Evolutionary conservation across 805 yeast genomes (phyloP).

Genomic region (Scheffersomyces lignosus): DNA sequence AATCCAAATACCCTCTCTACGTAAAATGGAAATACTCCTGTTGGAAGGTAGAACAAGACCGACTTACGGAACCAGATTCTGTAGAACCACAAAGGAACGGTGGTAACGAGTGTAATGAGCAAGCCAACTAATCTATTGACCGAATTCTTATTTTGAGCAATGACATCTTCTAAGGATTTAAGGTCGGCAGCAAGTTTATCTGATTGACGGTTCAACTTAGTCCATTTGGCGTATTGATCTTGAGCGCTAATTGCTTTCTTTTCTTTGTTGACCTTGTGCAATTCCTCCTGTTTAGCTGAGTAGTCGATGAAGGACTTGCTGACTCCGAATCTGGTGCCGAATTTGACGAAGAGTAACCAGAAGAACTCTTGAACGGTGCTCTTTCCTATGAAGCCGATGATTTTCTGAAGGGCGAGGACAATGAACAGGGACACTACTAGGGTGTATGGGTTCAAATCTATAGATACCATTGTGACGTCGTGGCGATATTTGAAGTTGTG

Average conservation of each 20-base stretch:
- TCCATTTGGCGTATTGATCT: constrained; percentile 95
- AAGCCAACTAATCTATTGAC: constrained; percentile 34
- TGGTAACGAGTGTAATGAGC: constrained; percentile 38
- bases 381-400: constrained; percentile 38
- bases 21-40: constrained; percentile 53
- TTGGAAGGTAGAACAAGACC: constrained; percentile 60
- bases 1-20: constrained; percentile 60
- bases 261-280: constrained; percentile 48
- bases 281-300: constrained; percentile 39
- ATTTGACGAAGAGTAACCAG: constrained; percentile 39
- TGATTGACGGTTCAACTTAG: constrained; percentile 75
- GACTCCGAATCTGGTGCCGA: constrained; percentile 36
- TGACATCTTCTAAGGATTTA: constrained; percentile 36
- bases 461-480: too few species aligned
- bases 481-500: too few species aligned
- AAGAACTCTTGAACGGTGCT: constrained; percentile 26
- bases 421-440: constrained; percentile 31
- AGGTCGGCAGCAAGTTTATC: constrained; percentile 59
- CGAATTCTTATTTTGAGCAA: constrained; percentile 35
- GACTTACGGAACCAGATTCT: constrained; percentile 54
- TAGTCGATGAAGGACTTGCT: constrained; percentile 21
- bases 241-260: constrained; percentile 74
- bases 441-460: constrained; percentile 36
- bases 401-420: constrained; percentile 37
- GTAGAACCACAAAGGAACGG: constrained; percentile 48